Base-by-base conservation (phyloP, 495 filamentous ascomycete genomes). In the Podospora fimiseda region DNA sequence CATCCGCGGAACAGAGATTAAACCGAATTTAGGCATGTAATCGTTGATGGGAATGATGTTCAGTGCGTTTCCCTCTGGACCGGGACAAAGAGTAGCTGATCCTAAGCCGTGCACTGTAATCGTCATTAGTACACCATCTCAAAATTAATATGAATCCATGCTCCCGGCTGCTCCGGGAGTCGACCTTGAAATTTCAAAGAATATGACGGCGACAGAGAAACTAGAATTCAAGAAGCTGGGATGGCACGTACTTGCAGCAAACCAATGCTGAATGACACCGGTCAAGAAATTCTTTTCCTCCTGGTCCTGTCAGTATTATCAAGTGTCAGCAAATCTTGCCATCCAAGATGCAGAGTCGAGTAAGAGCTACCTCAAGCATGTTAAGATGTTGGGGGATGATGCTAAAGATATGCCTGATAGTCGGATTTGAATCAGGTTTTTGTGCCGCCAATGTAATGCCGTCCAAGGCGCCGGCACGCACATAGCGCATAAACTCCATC, bases 1-100 rank as follows among this genome's bases (percentile, higher is more conserved):
- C 73, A 76, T 75, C 14, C 73, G 67, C 9, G 74, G 71, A 14
- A 72, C 50, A 1, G 53, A 62, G 5, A 65, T 52, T 30, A 49
- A 63, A 1, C 62, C 66, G 61, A n/a, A 60, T 57, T 9, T 54
- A 49, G 2, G 19, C 16, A 8, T 59, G 51, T 11, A 41, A n/a
- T 7, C 53, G 51, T 18, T 13, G 5, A 16, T 9, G 0, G 61
- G 60, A 2, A 54, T 18, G 62, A 72, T 65, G 6, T 61, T 71
- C 21, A 74, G 52, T 1, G 22, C 50, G 9, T 75, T 68, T 3
- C 60, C 14, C 19, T 66, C 69, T n/a, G n/a, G n/a, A n/a, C n/a
- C n/a, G n/a, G n/a, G n/a, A 7, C 46, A 55, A 23, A 76, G 53
- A 47, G 59, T 69, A 3, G 73, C 63, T 1, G 70, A 70, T 9